Evolutionary conservation across 2,329 filamentous ascomycete genomes (phyloP), one percentile per base, ranked within the genome.

Genomic region (Fusarium xylarioides): DNA sequence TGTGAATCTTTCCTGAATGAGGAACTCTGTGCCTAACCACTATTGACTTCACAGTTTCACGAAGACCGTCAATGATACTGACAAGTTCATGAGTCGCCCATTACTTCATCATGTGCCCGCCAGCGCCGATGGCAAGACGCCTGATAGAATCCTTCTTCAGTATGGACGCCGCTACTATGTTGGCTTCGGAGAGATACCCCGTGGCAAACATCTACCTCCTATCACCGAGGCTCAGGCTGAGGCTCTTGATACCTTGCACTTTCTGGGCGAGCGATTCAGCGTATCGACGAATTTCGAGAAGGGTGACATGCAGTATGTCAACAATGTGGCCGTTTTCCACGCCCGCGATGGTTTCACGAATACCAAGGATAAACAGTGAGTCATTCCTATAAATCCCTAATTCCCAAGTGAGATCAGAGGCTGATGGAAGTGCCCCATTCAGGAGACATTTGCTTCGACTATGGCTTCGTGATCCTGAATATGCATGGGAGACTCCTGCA

Each of bases 291-390:
- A 52, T 23, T 52, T 52, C 6, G 47, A 52, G 47, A 52, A 52
- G n/a, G 47, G 47, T 2, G 47, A 26, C 9, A 52, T 52, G 47
- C 47, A 52, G 11, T 52, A 35, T 15, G 47, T 52, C 12, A 52
- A 26, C 8, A 52, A 52, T 26, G 32, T 52, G 5, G 47, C 47
- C 21, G 35, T 52, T 35, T 52, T 52, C 11, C 47, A 52, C 18
- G 47, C 47, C 21, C 32, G 47, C 8, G 47, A 52, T 7, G 32
- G 47, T 4, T 52, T 52, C 16, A 52, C 47, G 3, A 32, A 52
- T 52, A 52, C 32, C n/a, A 21, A 52, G n/a, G 47, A 52, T 34
- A 34, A 52, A n/a, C 30, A 52, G 47, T 35, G 16, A 52, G 43
- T 46, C 5, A 28, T 46, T 14, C 5, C 15, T 11, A 18, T 6